Base-by-base conservation (phyloP, 495 filamentous ascomycete species). In the Xylaria longipes region DNA sequence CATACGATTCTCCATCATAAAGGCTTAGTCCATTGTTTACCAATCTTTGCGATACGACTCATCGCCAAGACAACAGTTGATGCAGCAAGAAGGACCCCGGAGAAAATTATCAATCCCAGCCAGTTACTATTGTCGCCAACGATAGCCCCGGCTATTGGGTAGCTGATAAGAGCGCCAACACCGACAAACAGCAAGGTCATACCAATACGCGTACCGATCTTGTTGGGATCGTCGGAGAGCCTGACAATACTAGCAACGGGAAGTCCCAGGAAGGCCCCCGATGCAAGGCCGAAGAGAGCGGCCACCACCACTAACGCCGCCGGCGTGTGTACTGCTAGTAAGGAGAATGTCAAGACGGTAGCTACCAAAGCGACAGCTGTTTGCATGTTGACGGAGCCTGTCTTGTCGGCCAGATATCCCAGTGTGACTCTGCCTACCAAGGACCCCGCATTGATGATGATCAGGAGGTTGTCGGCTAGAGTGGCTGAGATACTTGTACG, bases 201-300 rank as follows among this genome's bases (percentile, higher is more conserved):
- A 0, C 90, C 91, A 76, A 92, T 84, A 15, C 90, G 84, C n/a
- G 89, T 91, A 0, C 91, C 91, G 41, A 93, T 80, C 29, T 89
- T 78, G n/a, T 84, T 84, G 27, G 89, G 79, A 65, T 90, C 87
- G 6, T 85, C 83, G 0, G 85, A 87, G 65, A 93, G 77, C 39
- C 80, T 83, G 37, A 88, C 87, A 76, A 91, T 85, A n/a, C 87
- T 85, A 3, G 87, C 87, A 0, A 89, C 87, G 0, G 90, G 89
- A 3, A 93, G 76, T 15, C 85, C 87, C 11, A 93, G 89, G 52
- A 93, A 88, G 0, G 87, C 86, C n/a, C 91, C 91, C 1, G 88
- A 91, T 73, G 89, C 90, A 79, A 93, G 88, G 3, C 91, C 91
- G 72, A 90, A 94, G 1, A 93, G 78, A 5, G 86, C 76, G 17